Evolutionary conservation across 495 filamentous ascomycete genomes (phyloP).

Genomic region (Trypethelium eluteriae): DNA sequence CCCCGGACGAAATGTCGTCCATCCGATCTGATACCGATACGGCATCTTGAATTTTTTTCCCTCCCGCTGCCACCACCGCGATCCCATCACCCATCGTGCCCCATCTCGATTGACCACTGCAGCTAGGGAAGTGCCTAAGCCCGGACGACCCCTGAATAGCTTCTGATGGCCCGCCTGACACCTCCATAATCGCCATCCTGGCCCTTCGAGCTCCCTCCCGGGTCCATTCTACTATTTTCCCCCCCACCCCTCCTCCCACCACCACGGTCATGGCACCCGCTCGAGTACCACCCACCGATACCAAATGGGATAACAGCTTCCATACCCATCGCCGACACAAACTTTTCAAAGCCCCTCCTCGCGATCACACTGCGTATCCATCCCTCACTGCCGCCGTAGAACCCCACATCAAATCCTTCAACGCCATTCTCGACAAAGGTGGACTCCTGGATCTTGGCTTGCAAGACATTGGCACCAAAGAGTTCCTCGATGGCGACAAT

Average conservation of each 20-base stretch:
- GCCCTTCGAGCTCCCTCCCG: not conserved
- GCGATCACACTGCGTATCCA: slow-evolving; percentile 80
- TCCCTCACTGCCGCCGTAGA: slow-evolving; percentile 71
- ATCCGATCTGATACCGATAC: not conserved
- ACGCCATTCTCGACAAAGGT: slow-evolving; percentile 69
- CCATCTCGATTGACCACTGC: not conserved
- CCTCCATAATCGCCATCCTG: not conserved
- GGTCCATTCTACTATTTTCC: not conserved
- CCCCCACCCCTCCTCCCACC: slow-evolving; percentile 16
- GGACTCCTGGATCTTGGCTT: slow-evolving; percentile 68
- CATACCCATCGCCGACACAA: slow-evolving; percentile 73
- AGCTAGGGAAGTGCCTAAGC: not conserved
- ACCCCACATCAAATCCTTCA: slow-evolving; percentile 93
- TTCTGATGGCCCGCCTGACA: not conserved
- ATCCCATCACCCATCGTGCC: not conserved
- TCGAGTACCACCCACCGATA: slow-evolving; percentile 39
- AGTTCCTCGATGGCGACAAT: slow-evolving; percentile 69
- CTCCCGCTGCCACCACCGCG: not conserved
- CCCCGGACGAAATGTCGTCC: not conserved
- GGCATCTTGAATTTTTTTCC: not conserved
- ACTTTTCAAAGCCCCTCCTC: slow-evolving; percentile 80
- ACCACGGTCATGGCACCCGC: slow-evolving; percentile 50
- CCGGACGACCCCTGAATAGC: not conserved
- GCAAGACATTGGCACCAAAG: slow-evolving; percentile 82
- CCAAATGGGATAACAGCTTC: slow-evolving; percentile 72